Conservation (phyloP, 768 basidiomycete species). For the Tephrocybe sp. region DNA sequence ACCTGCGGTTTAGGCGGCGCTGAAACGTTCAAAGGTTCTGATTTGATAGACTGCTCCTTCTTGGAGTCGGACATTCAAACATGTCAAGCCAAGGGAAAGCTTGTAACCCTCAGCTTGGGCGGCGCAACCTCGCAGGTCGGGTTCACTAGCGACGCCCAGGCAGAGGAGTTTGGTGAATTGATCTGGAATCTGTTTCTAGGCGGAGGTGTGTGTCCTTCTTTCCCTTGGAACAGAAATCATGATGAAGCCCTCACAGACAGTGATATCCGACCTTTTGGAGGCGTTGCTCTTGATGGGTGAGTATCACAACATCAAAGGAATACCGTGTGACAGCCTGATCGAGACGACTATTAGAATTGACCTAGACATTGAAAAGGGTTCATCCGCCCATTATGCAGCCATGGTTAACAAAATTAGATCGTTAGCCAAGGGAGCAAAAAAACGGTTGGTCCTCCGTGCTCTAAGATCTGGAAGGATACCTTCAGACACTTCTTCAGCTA, state of each 20-base stretch:
- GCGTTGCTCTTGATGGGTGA: slow-evolving; percentile 68
- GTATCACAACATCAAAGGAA: slow-evolving; percentile 4
- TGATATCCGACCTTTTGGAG: slow-evolving; percentile 60
- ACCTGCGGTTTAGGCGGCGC: slow-evolving; percentile 48
- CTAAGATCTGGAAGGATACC: background rate
- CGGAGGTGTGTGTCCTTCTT: slow-evolving; percentile 24
- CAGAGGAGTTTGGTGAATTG: slow-evolving; percentile 49
- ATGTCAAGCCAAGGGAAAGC: slow-evolving; percentile 63
- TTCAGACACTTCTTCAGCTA: slow-evolving; percentile 36
- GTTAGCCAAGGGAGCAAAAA: slow-evolving; percentile 43
- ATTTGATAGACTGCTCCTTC: slow-evolving; percentile 62
- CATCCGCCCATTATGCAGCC: slow-evolving; percentile 43
- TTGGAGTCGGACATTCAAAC: slow-evolving; percentile 58
- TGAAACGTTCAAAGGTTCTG: slow-evolving; percentile 53
- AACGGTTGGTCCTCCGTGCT: slow-evolving; percentile 31
- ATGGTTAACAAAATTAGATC: slow-evolving; percentile 53
- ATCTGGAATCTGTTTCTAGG: slow-evolving; percentile 73
- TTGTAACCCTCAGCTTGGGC: slow-evolving; percentile 51
- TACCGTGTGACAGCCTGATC: background rate
- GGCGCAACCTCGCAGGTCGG: slow-evolving; percentile 57
- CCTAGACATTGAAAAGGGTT: slow-evolving; percentile 69
- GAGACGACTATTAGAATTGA: slow-evolving; percentile 42
- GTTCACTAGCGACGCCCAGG: slow-evolving; percentile 54
- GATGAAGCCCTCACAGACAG: slow-evolving; percentile 22
- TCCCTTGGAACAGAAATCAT: background rate